Percentiles rank a stretch among this genome's conserved stretches.
Evolutionary conservation across 345 rosid species (phyloP).

Genomic region (Zanthoxylum bungeanum): DNA sequence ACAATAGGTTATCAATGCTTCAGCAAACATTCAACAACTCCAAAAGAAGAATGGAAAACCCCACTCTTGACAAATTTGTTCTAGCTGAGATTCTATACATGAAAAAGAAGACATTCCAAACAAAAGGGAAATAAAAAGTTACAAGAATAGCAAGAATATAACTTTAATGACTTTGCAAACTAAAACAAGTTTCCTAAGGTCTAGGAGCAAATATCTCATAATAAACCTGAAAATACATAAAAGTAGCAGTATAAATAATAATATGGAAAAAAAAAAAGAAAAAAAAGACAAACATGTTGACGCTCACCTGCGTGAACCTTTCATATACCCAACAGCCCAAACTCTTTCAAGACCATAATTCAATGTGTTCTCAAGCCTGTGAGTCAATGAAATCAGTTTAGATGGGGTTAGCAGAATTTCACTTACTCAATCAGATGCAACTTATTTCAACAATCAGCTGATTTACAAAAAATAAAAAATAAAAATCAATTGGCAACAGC

Average conservation of each 20-base stretch:
- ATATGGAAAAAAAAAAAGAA: conserved; percentile 3
- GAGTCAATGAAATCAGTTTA: conserved; percentile 13
- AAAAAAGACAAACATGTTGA: not conserved
- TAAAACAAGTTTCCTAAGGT: not conserved
- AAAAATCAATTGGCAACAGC: not conserved
- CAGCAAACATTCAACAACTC: not conserved
- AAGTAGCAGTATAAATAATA: not conserved
- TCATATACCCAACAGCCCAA: conserved; percentile 91
- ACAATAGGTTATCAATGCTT: not conserved
- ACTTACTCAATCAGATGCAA: not conserved
- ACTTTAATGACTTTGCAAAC: not conserved
- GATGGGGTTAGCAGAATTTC: not conserved
- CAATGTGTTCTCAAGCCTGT: conserved; percentile 78
- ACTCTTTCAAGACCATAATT: conserved; percentile 98
- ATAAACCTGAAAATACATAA: not conserved
- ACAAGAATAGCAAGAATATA: not conserved
- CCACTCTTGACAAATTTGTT: not conserved
- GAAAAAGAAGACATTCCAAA: not conserved
- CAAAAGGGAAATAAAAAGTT: not conserved
- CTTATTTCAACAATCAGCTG: not conserved
- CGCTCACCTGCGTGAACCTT: conserved; percentile 85
- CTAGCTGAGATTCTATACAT: not conserved
- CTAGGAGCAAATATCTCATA: not conserved
- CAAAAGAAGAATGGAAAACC: not conserved
- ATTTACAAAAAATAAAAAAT: conserved; percentile 9